Evolutionary conservation across 2,329 filamentous ascomycete genomes (phyloP), one percentile per base, ranked within the genome.

Genomic region (Emergomyces pasteurianus): DNA sequence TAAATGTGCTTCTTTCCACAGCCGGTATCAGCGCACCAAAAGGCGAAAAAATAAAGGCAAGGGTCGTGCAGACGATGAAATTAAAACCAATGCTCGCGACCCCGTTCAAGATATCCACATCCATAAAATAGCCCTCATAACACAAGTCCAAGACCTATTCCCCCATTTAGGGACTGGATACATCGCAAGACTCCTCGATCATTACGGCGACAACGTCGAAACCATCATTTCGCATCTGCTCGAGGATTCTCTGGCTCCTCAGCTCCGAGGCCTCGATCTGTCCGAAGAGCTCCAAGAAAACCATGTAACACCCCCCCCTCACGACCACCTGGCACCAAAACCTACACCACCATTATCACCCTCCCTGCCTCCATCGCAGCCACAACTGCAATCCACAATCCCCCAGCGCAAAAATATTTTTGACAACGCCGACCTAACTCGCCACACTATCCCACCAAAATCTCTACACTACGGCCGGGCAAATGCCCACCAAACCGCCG

Each of bases 71-170:
- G 53, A 55, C 16, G 34, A 40, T 7, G 38, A 4, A 16, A 43
- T 61, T 28, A 67, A 68, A 14, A 65, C 62, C 21, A 60, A 67
- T 6, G 68, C 62, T n/a, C 61, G 66, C 6, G 68, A 10, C 6
- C 66, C 69, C 10, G 69, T 75, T 57, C 75, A 73, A 9, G 78
- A 80, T 50, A 77, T 92, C 40, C 89, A 94, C 68, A 77, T 92
- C 26, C 90, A 96, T 73, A 86, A 81, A 49, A 87, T 95, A 83
- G 92, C 88, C 67, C 83, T 92, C 56, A 85, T 97, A 58, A 88
- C 88, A 0, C 90, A 95, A 71, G 81, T 99, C n/a, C 91, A 96
- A 70, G 92, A 99, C 70, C 79, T 97, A 0, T 96, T 97, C 69
- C 90, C 92, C 0, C 85, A 95, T 64, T 78, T 97, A 10, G 91